phyloP scores from a whole-genome alignment of 257 asterid genomes.

The Jasminum sambac region DNA sequence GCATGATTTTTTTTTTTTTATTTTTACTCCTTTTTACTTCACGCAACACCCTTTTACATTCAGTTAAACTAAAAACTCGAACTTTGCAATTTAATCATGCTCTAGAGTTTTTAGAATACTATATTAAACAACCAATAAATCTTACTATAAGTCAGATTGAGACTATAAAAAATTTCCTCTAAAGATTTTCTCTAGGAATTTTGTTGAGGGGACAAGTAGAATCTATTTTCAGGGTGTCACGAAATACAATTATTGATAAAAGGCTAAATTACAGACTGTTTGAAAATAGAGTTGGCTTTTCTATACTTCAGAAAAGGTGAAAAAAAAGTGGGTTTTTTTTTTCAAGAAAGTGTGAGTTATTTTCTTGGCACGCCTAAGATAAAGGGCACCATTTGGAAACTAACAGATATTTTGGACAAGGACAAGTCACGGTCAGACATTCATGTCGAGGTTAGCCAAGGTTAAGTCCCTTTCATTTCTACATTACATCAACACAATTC shows the following conservation, averaged over 20 bases:
- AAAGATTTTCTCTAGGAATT: no score
- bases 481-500: not conserved
- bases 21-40: no score
- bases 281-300: conserved; percentile 31
- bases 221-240: not conserved
- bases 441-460: conserved; percentile 31
- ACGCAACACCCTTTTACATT: no score
- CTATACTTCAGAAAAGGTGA: conserved; percentile 10
- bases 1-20: no score
- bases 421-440: conserved; percentile 37
- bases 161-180: no score
- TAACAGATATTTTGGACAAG: conserved; percentile 12
- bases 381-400: conserved; percentile 24
- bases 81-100: no score
- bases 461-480: conserved; percentile 39
- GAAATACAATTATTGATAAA: not conserved
- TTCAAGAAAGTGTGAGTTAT: conserved; percentile 27
- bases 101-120: no score
- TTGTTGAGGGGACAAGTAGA: no score
- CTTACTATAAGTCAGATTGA: no score
- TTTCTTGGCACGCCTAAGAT: conserved; percentile 35
- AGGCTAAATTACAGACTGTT: conserved; percentile 31
- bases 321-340: conserved; percentile 13
- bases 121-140: no score
- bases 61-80: no score